Evolutionary conservation across 805 yeast species (phyloP), one percentile per base, ranked within the genome.

Genomic region (Yarrowia sp.): DNA sequence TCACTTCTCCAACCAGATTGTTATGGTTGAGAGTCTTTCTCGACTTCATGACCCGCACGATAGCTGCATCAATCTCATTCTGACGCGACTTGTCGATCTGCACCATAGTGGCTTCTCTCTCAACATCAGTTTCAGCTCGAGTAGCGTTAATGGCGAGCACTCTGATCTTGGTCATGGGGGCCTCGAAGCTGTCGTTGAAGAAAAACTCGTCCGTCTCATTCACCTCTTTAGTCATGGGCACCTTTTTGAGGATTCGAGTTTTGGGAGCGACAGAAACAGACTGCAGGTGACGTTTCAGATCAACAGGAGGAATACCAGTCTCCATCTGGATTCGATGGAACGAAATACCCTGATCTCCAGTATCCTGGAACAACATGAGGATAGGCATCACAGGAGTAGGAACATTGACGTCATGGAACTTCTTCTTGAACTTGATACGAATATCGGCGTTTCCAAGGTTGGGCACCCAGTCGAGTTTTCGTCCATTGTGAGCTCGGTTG

Each of bases 231-330:
- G 90, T 80, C 88, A 84, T 84, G 8, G 97, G 97, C 17, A 73
- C 78, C 71, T 92, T 93, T 35, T 80, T 78, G 68, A 93, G 77
- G n/a, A 93, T 78, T 67, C 95, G 81, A 67, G 91, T 85, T 68
- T 87, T 82, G 3, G 96, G 91, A 0, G 96, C 93, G 48, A 92
- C 89, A 0, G 96, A 86, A 35, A 95, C 83, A 1, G 97, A 90
- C 72, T 87, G 89, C 64, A 95, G 76, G 66, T 91, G 93, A 65
- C 97, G 81, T 17, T 82, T 80, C 42, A 93, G 78, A 69, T 93
- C 98, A 1, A 77, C 75, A 36, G 81, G 83, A 0, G 97, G 95
- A 2, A 95, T 88, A 8, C 81, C 79, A 0, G 98, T 92, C 38
- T 81, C 74, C 38, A 83, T 84, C 42, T 75, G 76, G 31, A 95